These are phyloP conservation scores for Straminergon stramineum DNA, from an alignment of 225 moss, liverwort and hornwort genomes.

Conservation along the genomic window DNA sequence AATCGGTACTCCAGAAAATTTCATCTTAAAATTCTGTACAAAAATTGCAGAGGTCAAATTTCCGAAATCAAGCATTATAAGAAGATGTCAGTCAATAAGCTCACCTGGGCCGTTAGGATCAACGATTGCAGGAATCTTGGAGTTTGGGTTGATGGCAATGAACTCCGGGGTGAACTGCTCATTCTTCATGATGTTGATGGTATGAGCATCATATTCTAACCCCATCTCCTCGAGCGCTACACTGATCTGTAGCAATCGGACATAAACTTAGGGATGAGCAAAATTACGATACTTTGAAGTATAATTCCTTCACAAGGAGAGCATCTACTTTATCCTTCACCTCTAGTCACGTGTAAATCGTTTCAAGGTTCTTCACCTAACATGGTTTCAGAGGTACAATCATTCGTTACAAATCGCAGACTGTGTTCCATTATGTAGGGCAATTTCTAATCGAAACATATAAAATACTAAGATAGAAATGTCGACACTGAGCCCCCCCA, in stretches of 20 bases:
- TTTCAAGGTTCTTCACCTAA: not conserved
- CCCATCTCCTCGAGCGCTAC: slow-evolving; percentile 85
- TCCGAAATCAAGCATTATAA: not conserved
- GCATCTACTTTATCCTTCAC: not conserved
- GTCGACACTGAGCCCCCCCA: not conserved
- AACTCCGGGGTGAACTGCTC: slow-evolving; percentile 63
- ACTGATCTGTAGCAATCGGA: slow-evolving; percentile 24
- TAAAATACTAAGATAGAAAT: not conserved
- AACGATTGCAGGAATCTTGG: slow-evolving; percentile 55
- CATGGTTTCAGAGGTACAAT: not conserved
- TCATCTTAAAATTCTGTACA: not conserved
- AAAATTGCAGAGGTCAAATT: not conserved
- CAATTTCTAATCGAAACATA: not conserved
- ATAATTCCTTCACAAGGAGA: not conserved
- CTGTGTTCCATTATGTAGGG: not conserved
- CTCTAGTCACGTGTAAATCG: not conserved
- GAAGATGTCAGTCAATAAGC: not conserved
- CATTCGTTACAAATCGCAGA: not conserved
- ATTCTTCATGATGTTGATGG: slow-evolving; percentile 27
- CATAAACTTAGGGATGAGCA: not conserved
- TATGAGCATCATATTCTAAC: slow-evolving; percentile 43
- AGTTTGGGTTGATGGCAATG: slow-evolving; percentile 77
- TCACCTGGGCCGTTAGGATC: slow-evolving; percentile 55
- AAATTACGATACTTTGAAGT: not conserved
- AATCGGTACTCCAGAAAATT: not conserved